phyloP scores from a whole-genome alignment of 306 rosid species.

The Cucurbita ficifolia region DNA sequence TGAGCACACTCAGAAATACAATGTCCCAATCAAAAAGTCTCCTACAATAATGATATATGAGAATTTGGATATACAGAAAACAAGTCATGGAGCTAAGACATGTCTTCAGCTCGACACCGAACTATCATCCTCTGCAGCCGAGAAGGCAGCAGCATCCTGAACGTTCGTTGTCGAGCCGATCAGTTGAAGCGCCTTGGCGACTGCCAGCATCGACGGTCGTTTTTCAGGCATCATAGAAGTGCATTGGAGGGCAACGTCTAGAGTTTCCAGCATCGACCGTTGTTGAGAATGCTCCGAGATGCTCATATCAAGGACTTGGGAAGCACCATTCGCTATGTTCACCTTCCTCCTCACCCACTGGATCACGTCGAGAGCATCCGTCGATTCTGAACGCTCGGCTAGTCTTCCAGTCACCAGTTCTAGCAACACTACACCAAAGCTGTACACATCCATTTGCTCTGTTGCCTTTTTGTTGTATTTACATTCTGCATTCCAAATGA shows the following conservation, averaged over 20 bases:
- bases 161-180: conserved; percentile 13
- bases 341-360: conserved; percentile 95
- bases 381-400: conserved; percentile 43
- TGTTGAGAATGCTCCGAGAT: conserved; percentile 27
- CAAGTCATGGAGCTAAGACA: background rate
- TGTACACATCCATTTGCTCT: conserved; percentile 66
- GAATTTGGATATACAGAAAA: conserved; percentile 35
- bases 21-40: conserved; percentile 12
- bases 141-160: background rate
- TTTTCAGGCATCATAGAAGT: conserved; percentile 85
- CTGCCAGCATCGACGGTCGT: conserved; percentile 70
- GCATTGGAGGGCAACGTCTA: conserved; percentile 71
- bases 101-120: conserved; percentile 20
- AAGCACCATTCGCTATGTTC: conserved; percentile 57
- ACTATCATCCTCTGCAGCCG: conserved; percentile 25
- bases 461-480: conserved; percentile 59
- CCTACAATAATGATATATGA: conserved; percentile 8
- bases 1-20: conserved; percentile 16
- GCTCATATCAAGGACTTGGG: conserved; percentile 64
- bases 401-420: conserved; percentile 78
- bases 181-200: conserved; percentile 54
- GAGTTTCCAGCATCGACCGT: conserved; percentile 42
- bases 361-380: conserved; percentile 58
- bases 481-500: conserved; percentile 48
- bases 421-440: conserved; percentile 78